Evolutionary conservation across 352 stramenopile species (phyloP), one percentile per base, ranked within the genome.

Genomic region (Pythium biforme): DNA sequence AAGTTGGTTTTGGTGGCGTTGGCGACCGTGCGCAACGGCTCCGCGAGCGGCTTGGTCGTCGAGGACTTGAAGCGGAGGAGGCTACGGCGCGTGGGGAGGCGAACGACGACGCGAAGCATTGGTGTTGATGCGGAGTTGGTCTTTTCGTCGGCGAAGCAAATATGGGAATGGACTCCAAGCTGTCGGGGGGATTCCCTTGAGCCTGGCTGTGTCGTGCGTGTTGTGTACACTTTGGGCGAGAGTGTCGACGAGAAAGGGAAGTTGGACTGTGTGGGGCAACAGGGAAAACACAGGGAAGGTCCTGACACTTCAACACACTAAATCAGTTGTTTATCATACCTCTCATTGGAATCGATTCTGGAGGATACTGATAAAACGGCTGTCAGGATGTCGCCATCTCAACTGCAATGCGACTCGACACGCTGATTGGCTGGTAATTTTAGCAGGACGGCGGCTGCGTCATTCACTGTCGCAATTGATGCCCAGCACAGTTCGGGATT

Each of bases 71-170:
- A 15, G 26, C 53, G 45, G 27, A 33, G n/a, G 17, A 52, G n/a
- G 12, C 9, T 43, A 40, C 52, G 51, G 31, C 27, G 37, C 8
- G 43, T 26, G 48, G 60, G 60, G 7, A 56, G 54, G 19, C 25
- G 60, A 14, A 68, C 26, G 43, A 65, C 5, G 9, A 68, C n/a
- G 52, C 60, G 60, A 34, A 62, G 46, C 60, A 62, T 68, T 4
- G 11, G n/a, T n/a, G n/a, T n/a, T n/a, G n/a, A n/a, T n/a, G n/a
- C n/a, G n/a, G n/a, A n/a, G n/a, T n/a, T n/a, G n/a, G n/a, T n/a
- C n/a, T n/a, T n/a, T n/a, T n/a, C n/a, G n/a, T n/a, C n/a, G n/a
- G n/a, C n/a, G n/a, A n/a, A n/a, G 27, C 47, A 54, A 39, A 54
- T 54, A 11, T 31, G 23, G 47, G 27, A 54, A 14, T 54, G 47